Percentiles rank a stretch among this genome's conserved stretches.
Evolutionary conservation across 352 stramenopile species (phyloP).

Genomic region (Elongisporangium prolatum): DNA sequence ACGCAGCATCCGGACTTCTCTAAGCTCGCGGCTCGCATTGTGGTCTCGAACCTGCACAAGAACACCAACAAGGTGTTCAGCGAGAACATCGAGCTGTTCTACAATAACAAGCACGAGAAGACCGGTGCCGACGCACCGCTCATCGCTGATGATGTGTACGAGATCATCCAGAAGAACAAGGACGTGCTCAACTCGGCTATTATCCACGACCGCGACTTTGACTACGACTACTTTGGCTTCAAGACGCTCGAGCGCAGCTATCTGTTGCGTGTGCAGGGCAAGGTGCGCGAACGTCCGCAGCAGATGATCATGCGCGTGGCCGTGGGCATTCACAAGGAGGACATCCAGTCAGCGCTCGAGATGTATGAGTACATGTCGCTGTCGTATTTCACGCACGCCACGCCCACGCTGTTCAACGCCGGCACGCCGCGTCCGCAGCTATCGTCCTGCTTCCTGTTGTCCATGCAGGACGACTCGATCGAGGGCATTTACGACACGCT

Average conservation of each 20-base stretch:
- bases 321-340: conserved; percentile 96
- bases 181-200: conserved; percentile 96
- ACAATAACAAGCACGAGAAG: conserved; percentile 95
- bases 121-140: conserved; percentile 91
- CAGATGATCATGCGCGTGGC: conserved; percentile 99
- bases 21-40: conserved; percentile 97
- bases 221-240: conserved; percentile 99
- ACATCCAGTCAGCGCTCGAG: conserved; percentile 93
- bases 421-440: conserved; percentile 97
- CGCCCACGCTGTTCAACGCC: conserved; percentile 99
- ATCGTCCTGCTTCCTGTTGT: conserved; percentile 97
- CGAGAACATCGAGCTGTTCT: conserved; percentile 92
- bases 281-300: conserved; percentile 97
- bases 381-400: conserved; percentile 98
- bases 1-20: conserved; percentile 99
- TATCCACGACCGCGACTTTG: conserved; percentile 97
- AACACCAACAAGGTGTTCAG: conserved; percentile 96
- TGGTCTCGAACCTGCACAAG: conserved; percentile 99
- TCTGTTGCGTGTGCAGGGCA: conserved; percentile 93
- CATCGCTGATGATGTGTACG: conserved; percentile 94
- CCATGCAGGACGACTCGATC: conserved; percentile 99
- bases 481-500: conserved; percentile 99
- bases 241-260: conserved; percentile 98
- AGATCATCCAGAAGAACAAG: conserved; percentile 94
- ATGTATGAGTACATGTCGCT: conserved; percentile 98